Base-by-base conservation (phyloP, 768 basidiomycete species). In the Russula brevipes region DNA sequence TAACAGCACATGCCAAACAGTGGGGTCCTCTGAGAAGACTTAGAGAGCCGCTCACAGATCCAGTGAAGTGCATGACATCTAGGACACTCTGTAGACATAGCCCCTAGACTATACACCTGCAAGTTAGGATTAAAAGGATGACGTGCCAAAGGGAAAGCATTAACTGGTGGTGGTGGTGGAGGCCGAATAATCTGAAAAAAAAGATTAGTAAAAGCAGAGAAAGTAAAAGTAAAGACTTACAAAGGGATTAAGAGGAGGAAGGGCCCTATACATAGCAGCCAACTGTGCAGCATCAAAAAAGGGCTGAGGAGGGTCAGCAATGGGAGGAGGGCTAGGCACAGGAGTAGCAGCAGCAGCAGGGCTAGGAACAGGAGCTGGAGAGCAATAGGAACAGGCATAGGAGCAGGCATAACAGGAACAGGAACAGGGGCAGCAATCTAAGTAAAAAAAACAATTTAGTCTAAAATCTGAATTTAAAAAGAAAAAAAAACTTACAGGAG, bases 1-100 rank as follows among this genome's bases (percentile, higher is more conserved):
- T 17, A 54, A 4, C 52, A 60, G 11, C 59, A 60, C 24, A 39
- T 54, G 14, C 52, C 59, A 54, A 60, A 60, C 16, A 8, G 38
- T n/a, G 45, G 44, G 8, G 11, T 31, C 0, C 1, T 5, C 2
- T 0, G 1, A 14, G 59, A n/a, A 31, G 59, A 54, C 10, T 9
- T 7, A 3, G 16, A 0, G 9, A 60, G 52, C 5, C 6, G 5
- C 17, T 60, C 44, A 39, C 0, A 35, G 0, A 5, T 11, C 59
- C 52, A 60, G 39, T 60, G 44, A 12, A 60, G 35, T 1, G 59
- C 59, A 11, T 54, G 31, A 17, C 59, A 60, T 14, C 4, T 11
- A 12, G 24, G 24, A 16, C 59, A 60, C 14, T 31, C 4, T 14
- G 33, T 39, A 5, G 6, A 8, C 24, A 60, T 10, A 0, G 2